Base-by-base conservation (phyloP, 2,329 filamentous ascomycete genomes). In the Sporothrix humicola region DNA sequence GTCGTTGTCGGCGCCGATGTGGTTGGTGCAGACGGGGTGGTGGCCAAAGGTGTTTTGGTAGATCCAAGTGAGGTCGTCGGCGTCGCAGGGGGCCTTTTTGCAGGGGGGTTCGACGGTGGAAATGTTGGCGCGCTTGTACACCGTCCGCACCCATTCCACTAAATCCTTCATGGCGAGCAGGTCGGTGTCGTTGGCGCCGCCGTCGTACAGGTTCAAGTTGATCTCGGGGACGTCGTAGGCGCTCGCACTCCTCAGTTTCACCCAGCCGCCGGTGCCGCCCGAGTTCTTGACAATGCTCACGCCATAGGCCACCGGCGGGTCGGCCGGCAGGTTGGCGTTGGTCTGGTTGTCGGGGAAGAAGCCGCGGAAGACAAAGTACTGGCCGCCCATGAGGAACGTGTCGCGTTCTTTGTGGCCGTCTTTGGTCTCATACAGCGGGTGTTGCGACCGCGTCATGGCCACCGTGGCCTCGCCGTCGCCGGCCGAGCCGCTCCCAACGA, bases 321-420 rank as follows among this genome's bases (percentile, higher is more conserved):
- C 79, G 10, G 77, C 75, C 0, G 81, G 80, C 4, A 56, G 20
- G 66, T 78, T 78, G 12, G 78, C 78, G 12, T 37, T 50, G 46
- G 76, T 76, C 73, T 79, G 78, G 68, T 79, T 83, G 0, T 85
- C 76, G 80, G 54, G 54, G 9, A 26, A 89, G 81, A 88, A 88
- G 20, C 86, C 86, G 20, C 81, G 81, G 82, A 88, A 88, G 77
- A 84, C 82, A 74, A 85, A 84, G 2, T 78, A 78, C 20, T 86
- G 86, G 0, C 84, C 86, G 69, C 87, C 87, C 77, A 86, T 86
- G 8, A 56, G 8, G 13, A 56, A 56, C n/a, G n/a, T 20, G 12
- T 56, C 54, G 8, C 54, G 20, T 20, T 56, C 54, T 23, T 56
- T 26, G 8, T 10, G 8, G 7, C 52, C 52, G 52, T 31, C 31